Base-by-base conservation (phyloP, 2,329 filamentous ascomycete genomes). In the Onygenales sp. region DNA sequence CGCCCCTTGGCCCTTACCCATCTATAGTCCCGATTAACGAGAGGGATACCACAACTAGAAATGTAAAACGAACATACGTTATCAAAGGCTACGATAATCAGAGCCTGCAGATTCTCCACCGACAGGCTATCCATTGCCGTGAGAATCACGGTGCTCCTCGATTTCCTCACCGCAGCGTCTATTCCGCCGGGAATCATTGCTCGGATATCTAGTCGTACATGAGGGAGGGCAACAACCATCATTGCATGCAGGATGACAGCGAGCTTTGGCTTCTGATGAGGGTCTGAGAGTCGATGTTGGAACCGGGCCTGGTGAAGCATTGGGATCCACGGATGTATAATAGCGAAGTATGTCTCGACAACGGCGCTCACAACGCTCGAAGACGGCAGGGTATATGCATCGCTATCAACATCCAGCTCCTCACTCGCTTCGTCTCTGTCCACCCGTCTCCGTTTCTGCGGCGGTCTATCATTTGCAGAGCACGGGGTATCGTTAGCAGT, bases 301-400 rank as follows among this genome's bases (percentile, higher is more conserved):
- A 69, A 63, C 1, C 63, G 55, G n/a, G 58, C 61, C 49, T 67
- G 61, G 50, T 71, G 69, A 6, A 72, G 51, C 11, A 73, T 69
- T 1, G 69, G 69, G 6, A 71, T 70, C 67, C 70, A 74, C 7
- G 71, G 71, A 40, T 74, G 71, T 4, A 73, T 64, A n/a, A 63
- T 52, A 5, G 59, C 57, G 53, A 74, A 73, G 53, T 73, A 69
- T 4, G 65, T 64, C 4, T 73, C 61, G 1, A 73, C 59, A 10
- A 70, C 63, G 4, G 64, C 61, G 4, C 66, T 57, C 4, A 68
- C 54, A 2, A 61, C 7, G 4, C 54, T 44, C 37, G 54, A 2
- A 17, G 51, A 31, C 51, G 52, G 43, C 14, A 17, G n/a, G 10
- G 3, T 3, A 27, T 17, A 44, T 11, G 3, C 14, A 27, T 44